These are phyloP conservation scores for Diospyros kaki DNA, from an alignment of 148 eudicot genomes.

Conservation along the genomic window DNA sequence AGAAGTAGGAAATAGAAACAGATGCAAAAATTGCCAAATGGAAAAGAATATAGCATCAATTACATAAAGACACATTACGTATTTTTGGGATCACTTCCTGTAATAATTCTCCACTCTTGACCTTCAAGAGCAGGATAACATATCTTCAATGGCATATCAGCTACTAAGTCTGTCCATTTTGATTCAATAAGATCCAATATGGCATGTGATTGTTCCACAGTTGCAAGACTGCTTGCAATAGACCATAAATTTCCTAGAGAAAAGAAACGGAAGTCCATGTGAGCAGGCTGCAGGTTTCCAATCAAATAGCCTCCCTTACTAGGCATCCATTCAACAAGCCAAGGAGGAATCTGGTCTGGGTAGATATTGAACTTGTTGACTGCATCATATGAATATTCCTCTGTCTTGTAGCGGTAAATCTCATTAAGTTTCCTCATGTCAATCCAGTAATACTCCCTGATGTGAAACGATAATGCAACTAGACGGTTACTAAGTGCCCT, in stretches of 20 bases:
- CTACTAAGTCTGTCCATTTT: conserved; percentile 41
- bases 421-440: conserved; percentile 41
- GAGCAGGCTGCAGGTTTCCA: conserved; percentile 50
- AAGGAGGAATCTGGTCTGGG: conserved; percentile 42
- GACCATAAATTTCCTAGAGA: conserved; percentile 45
- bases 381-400: conserved; percentile 46
- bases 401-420: conserved; percentile 47
- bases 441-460: conserved; percentile 41
- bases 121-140: conserved; percentile 44
- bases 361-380: conserved; percentile 47
- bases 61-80: conserved; percentile 22
- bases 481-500: conserved; percentile 39
- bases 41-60: not conserved
- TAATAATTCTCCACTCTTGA: conserved; percentile 42
- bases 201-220: conserved; percentile 27
- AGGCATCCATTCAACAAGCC: conserved; percentile 46
- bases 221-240: conserved; percentile 28
- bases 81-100: conserved; percentile 45
- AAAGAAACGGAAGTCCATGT: conserved; percentile 49
- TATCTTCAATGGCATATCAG: conserved; percentile 43
- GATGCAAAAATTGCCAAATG: conserved; percentile 7
- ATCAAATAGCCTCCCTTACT: conserved; percentile 40
- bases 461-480: conserved; percentile 42
- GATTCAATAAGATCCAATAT: conserved; percentile 41
- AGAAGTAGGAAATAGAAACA: conserved; percentile 1